Evolutionary conservation across 192 early-diverging fungal species (phyloP).

Genomic region (Spizellomyces sp.): DNA sequence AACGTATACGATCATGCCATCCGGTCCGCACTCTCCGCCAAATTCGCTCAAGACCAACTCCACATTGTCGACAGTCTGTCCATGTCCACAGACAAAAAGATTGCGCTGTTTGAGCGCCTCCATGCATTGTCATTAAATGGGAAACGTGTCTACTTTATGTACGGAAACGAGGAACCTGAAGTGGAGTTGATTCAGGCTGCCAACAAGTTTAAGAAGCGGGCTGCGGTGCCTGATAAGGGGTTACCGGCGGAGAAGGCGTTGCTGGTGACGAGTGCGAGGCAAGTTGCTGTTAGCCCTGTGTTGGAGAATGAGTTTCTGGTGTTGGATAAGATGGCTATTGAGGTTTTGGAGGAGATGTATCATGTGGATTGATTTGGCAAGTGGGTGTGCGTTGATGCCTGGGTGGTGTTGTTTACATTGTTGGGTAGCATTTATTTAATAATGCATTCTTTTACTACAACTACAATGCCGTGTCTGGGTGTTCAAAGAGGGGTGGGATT

Average conservation of each 20-base stretch:
- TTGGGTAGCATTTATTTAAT: too few species aligned
- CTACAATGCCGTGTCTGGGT: too few species aligned
- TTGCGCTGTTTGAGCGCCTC: constrained; percentile 28
- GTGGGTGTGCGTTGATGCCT: too few species aligned
- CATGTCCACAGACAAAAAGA: constrained; percentile 15
- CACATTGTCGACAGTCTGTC: constrained; percentile 70
- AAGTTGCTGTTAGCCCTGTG: constrained; percentile 41
- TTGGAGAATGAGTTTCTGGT: constrained; percentile 52
- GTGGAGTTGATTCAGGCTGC: constrained; percentile 31
- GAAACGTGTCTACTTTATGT: constrained; percentile 46
- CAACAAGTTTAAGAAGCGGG: constrained; percentile 31
- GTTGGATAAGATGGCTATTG: constrained; percentile 55
- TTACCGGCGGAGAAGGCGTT: constrained; percentile 34
- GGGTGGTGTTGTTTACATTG: too few species aligned
- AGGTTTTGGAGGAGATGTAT: constrained; percentile 55
- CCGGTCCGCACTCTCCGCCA: constrained; percentile 81
- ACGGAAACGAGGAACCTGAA: constrained; percentile 40
- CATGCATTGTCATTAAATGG: constrained; percentile 32
- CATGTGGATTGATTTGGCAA: constrained; percentile 17
- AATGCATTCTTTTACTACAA: too few species aligned
- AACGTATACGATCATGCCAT: constrained; percentile 87
- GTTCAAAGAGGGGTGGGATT: too few species aligned
- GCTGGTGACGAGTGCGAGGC: constrained; percentile 38
- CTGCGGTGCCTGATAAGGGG: background rate
- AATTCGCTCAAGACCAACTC: constrained; percentile 89